phyloP scores from a whole-genome alignment of 371 early-diverging fungal species.

The Basidiobolus meristosporus region DNA sequence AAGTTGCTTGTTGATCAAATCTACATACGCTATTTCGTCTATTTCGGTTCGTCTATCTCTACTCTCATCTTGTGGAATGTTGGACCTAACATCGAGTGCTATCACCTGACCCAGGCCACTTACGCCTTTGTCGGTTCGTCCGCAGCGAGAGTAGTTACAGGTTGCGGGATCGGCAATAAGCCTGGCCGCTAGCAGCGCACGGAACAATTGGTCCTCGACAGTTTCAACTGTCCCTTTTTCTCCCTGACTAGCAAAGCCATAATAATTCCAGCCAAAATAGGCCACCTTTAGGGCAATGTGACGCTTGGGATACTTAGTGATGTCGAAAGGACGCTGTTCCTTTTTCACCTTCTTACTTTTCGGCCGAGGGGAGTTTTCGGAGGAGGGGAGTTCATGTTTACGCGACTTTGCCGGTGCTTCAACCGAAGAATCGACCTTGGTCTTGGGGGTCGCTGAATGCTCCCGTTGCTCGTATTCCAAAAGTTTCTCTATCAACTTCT shows the following conservation, averaged over 20 bases:
- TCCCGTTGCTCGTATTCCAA: no score
- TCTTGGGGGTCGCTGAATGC: no score
- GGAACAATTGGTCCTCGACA: constrained; percentile 66
- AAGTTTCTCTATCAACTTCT: no score
- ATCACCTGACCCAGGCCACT: constrained; percentile 83
- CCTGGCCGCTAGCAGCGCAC: constrained; percentile 47
- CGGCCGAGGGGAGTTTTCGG: no score
- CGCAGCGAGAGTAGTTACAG: constrained; percentile 64
- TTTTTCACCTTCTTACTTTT: constrained; percentile 12
- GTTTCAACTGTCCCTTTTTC: constrained; percentile 32
- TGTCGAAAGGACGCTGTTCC: constrained; percentile 49
- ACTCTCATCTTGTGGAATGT: constrained; percentile 7
- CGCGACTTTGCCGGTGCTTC: no score
- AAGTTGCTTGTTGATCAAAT: constrained; percentile 63
- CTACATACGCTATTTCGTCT: constrained; percentile 55
- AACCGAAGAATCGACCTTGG: no score
- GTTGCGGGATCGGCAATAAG: constrained; percentile 37
- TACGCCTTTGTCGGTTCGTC: constrained; percentile 92
- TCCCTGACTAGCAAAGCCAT: constrained; percentile 59
- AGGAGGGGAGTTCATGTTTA: no score
- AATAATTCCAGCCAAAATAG: constrained; percentile 84
- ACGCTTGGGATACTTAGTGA: constrained; percentile 30
- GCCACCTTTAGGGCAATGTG: constrained; percentile 74
- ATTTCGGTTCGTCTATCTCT: constrained; percentile 4
- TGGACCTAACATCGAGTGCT: constrained; percentile 53